Evolutionary conservation across 1,284 basidiomycete species (phyloP), one percentile per base, ranked within the genome.

Genomic region (Microstroma glucosiphilum): DNA sequence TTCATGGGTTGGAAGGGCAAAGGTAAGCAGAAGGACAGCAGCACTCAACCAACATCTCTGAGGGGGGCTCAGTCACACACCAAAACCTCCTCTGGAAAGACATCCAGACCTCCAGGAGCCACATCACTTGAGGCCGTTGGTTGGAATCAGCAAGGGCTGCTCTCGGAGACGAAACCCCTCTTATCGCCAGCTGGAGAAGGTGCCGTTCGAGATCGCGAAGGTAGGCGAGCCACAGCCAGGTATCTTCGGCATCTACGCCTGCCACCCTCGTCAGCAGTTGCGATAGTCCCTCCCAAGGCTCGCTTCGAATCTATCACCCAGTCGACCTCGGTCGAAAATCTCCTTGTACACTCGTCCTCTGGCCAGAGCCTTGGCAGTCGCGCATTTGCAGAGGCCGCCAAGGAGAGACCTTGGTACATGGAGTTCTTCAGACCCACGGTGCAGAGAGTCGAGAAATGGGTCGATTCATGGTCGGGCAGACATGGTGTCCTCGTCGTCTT

Each of bases 381-480:
- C 13, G 13, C 51, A 6, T 13, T 54, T 6, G 7, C 21, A 13
- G 3, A 26, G 25, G 17, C 51, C 2, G 51, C 51, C 2, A 7
- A 54, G 56, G 61, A 72, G 43, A 58, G 57, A 21, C 58, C 59
- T 25, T 77, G 76, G 69, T 57, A 56, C 23, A 60, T 62, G 59
- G 69, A 73, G 43, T 62, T 76, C n/a, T 67, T 80, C 42, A 65
- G 83, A 67, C 83, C 83, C 1, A 75, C 75, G 1, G 66, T 79
- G 54, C 76, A 77, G 40, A 73, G 72, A 4, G 83, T 84, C 6
- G 81, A 83, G 55, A 64, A 56, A 0, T 83, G 82, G 82, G 74
- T 84, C 40, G 70, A 75, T 25, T 79, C 74, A 17, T 85, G 83
- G 80, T 82, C 80, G 80, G 82, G 79, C 59, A 69, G 84, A 0